Base-by-base conservation (phyloP, 2,329 filamentous ascomycete genomes). In the Venturia pyrina region DNA sequence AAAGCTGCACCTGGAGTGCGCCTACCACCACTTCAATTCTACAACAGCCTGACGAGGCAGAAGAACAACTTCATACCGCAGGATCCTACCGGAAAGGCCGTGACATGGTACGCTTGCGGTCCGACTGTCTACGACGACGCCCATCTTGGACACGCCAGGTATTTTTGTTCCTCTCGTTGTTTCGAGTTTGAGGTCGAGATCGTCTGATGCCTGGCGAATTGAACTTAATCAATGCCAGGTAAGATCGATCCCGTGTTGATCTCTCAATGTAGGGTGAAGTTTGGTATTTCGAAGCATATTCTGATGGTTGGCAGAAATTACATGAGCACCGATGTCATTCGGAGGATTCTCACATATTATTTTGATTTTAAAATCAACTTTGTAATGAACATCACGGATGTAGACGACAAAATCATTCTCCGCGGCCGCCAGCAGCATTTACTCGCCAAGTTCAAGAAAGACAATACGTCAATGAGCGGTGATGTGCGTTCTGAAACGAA, bases 41-140 rank as follows among this genome's bases (percentile, higher is more conserved):
- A 88, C 81, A 96, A 95, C 78, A 92, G 89, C 6, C 80, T 96
- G 72, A 89, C 90, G 13, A 84, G 89, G 68, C 82, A 82, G 13
- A 90, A 93, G 72, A 87, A 88, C 57, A 84, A 87, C 5, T 95
- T 96, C 72, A 79, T 88, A 56, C 90, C 91, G 17, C 82, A 90
- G 61, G 86, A 93, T 73, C 80, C 82, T 10, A 84, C 86, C 34
- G 83, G 82, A 43, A 84, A 81, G 71, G 87, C 88, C 73, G 85
- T 96, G 37, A 87, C 86, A 5, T 96, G 91, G 91, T 96, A 96
- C 76, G 89, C 88, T 70, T 96, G 92, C 79, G 92, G 92, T 21
- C 91, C 91, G 66, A 96, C 91, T 1, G 74, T 76, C 10, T 93
- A 93, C 75, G 90, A 93, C 75, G 88, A 92, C 78, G 85, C 88